Base-by-base conservation (phyloP, 129 eudicot genomes). In the Tanacetum coccineum region DNA sequence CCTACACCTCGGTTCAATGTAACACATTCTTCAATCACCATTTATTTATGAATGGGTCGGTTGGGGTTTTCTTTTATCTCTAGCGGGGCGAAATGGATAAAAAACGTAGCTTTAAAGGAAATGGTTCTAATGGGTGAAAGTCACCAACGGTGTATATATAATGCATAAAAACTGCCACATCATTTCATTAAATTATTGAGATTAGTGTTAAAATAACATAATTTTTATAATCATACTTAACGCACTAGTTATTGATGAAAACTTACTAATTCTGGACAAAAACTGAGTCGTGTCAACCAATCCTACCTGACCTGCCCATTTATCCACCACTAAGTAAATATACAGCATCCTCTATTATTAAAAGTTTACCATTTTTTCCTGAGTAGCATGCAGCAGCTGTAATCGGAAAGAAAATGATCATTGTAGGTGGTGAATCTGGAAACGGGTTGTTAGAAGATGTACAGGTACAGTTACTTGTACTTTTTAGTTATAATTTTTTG, bases 361-460 rank as follows among this genome's bases (percentile, higher is more conserved):
- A 21, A 39, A 36, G 22, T 46, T 80, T 64, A 74, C 47, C 65
- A 28, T 68, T 75, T 68, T 48, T 30, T 69, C 57, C 28, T 77
- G 77, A 59, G 70, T 80, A 93, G 99, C 99, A 93, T 82, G 99
- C 96, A 49, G 96, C 99, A 64, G 87, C 95, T 64, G 95, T 86
- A 19, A 78, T 89, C 46, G 99, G 99, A 68, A 93, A 89, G 83
- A 89, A 86, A 79, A 93, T 93, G 96, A 86, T 93, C 79, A 81
- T 93, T 10, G 99, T 93, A 70, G 99, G 99, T 66, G 99, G 99
- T 60, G 99, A 93, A 84, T 88, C 90, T 76, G 84, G 83, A 65
- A 78, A 75, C 44, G 91, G 89, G 40, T 52, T 89, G 75, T 77
- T 93, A 76, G 99, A 93, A 18, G 99, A 93, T 79, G 96, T 89